These are phyloP conservation scores for Pestalotiopsis sp. DNA, from an alignment of 2,329 filamentous ascomycete species.

Conservation along the genomic window DNA sequence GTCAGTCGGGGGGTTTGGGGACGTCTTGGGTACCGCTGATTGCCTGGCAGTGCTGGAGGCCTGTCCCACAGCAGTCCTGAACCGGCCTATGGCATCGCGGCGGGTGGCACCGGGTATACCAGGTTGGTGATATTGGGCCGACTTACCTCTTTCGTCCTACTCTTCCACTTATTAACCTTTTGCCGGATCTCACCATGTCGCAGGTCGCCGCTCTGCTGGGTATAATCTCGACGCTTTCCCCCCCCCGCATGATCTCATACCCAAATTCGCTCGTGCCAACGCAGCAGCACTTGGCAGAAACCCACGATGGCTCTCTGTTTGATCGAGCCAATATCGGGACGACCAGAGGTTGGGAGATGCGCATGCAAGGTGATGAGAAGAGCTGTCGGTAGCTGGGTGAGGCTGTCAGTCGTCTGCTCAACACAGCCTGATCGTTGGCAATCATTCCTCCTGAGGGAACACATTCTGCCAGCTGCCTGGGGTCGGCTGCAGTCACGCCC, in stretches of 20 bases:
- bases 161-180: background rate
- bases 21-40: background rate
- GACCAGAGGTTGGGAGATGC: background rate
- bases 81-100: background rate
- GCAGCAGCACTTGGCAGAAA: background rate
- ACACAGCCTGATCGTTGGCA: background rate
- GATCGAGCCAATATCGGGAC: background rate
- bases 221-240: background rate
- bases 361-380: background rate
- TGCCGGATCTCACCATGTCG: background rate
- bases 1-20: slow-evolving; percentile 1
- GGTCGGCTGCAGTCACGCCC: background rate
- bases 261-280: background rate
- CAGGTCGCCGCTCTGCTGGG: background rate
- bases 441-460: background rate
- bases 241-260: slow-evolving; percentile 1
- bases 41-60: background rate
- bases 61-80: background rate
- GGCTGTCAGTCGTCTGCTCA: background rate
- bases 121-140: background rate
- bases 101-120: background rate
- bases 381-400: background rate
- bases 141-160: background rate
- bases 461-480: background rate
- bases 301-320: background rate